Evolutionary conservation across 257 asterid genomes (phyloP).

Genomic region (Echites panduratus): DNA sequence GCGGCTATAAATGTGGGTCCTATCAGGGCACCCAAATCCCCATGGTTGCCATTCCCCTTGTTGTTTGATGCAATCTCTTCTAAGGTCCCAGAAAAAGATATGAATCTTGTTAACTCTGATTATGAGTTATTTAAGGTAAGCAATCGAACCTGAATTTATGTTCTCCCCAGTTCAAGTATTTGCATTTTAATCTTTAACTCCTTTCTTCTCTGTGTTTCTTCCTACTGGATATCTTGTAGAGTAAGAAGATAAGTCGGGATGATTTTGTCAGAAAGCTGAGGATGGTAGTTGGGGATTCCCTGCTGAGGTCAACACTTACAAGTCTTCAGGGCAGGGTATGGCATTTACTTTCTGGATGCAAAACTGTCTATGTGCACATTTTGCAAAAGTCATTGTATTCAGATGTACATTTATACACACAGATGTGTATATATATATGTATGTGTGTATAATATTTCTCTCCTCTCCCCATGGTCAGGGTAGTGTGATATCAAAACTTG

Average conservation of each 20-base stretch:
- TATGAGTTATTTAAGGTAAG: conserved; percentile 60
- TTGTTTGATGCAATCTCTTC: conserved; percentile 64
- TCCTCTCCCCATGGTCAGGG: neutral
- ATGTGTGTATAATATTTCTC: neutral
- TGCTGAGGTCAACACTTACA: conserved; percentile 56
- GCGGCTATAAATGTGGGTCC: conserved; percentile 16
- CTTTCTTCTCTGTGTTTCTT: conserved; percentile 2
- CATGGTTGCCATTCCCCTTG: conserved; percentile 80
- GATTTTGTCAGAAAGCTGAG: conserved; percentile 61
- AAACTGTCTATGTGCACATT: neutral
- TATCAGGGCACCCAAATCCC: conserved; percentile 58
- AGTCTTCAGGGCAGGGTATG: conserved; percentile 60
- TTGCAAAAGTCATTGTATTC: neutral
- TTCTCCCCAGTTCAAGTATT: neutral
- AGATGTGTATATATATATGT: too few species aligned
- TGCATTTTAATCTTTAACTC: neutral
- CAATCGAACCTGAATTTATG: neutral
- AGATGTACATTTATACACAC: too few species aligned
- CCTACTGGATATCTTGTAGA: conserved; percentile 28
- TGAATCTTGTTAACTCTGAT: conserved; percentile 46
- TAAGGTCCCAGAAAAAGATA: conserved; percentile 43
- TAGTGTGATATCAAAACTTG: too few species aligned
- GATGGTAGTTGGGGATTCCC: conserved; percentile 62
- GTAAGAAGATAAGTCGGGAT: conserved; percentile 56
- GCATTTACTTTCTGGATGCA: neutral